Conservation (phyloP, 2,329 filamentous ascomycete species). For the Cytospora piceae region DNA sequence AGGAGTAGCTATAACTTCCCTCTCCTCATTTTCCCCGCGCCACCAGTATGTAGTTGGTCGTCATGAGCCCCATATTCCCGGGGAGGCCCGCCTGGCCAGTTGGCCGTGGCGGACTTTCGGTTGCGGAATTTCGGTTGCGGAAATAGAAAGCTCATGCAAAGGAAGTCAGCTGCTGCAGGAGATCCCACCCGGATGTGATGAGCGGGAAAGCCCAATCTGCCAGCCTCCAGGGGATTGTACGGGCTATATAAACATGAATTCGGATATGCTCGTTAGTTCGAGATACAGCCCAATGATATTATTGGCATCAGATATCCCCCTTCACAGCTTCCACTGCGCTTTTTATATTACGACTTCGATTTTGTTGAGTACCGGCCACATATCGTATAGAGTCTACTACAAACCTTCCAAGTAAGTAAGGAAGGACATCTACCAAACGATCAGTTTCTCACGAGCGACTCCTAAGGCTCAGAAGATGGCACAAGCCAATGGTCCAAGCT, state of each 20-base stretch:
- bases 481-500: not conserved
- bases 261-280: not conserved
- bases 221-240: not conserved
- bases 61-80: constrained; percentile 9
- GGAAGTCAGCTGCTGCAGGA: not conserved
- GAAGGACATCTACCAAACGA: not conserved
- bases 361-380: not conserved
- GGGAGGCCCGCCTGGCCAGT: not conserved
- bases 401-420: not conserved
- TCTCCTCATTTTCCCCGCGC: constrained; percentile 26
- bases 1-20: not conserved
- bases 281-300: not conserved
- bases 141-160: not conserved
- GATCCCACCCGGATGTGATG: not conserved
- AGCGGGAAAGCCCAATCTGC: not conserved
- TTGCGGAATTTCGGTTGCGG: not conserved
- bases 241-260: not conserved
- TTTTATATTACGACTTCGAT: not conserved
- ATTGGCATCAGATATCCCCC: not conserved
- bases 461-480: constrained; percentile 8
- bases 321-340: not conserved
- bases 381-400: not conserved
- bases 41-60: not conserved
- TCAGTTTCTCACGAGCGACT: not conserved
- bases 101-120: not conserved